Conservation (phyloP, 345 rosid genomes). For the Triadica sebifera region DNA sequence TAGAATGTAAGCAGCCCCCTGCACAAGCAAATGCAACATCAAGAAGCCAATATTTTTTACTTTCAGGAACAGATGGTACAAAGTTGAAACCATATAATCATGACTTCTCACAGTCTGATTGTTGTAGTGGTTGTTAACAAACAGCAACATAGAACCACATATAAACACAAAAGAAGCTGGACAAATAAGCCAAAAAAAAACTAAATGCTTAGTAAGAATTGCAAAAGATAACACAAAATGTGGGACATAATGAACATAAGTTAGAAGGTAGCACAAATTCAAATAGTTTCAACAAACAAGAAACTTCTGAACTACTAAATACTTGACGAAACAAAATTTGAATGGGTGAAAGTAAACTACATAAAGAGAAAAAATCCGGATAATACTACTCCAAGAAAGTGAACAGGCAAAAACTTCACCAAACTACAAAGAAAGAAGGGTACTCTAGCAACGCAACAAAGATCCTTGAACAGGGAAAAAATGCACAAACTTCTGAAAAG, state of each 20-base stretch:
- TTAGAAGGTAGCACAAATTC: not conserved
- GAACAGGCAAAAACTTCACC: not conserved
- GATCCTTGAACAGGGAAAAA: not conserved
- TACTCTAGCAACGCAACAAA: not conserved
- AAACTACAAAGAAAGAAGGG: not conserved
- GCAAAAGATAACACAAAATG: too few relatives aligned
- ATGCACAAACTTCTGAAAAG: not conserved
- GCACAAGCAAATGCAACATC: not conserved
- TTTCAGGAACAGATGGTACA: not conserved
- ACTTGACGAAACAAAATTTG: not conserved
- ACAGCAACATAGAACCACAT: not conserved
- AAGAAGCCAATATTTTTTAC: not conserved
- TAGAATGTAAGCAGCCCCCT: too few relatives aligned
- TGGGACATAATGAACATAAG: not conserved
- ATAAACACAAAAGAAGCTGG: not conserved
- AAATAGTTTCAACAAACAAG: not conserved
- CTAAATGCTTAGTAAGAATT: not conserved
- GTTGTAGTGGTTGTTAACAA: not conserved
- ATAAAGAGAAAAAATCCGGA: not conserved
- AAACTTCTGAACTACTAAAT: slow-evolving; percentile 4
- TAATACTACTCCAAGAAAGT: not conserved
- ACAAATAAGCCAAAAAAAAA: not conserved
- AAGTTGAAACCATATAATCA: not conserved
- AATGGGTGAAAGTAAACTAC: not conserved
- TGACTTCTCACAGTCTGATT: not conserved